phyloP scores from a whole-genome alignment of 139 green algal species.

The Chlorella ohadii region DNA sequence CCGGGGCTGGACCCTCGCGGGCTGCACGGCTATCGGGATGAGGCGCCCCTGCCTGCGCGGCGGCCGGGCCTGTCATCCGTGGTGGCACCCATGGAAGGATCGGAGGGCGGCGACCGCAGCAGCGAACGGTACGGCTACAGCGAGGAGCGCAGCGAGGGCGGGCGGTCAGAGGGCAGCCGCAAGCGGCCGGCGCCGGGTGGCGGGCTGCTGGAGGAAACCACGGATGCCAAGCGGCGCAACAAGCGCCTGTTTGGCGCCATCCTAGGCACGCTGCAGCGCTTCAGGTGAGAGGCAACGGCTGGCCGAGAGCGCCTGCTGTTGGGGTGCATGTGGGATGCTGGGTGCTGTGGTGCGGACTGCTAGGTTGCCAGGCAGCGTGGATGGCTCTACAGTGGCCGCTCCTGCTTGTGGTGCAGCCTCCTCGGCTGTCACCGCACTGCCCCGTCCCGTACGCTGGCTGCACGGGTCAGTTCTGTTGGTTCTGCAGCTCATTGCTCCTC shows the following conservation, averaged over 20 bases:
- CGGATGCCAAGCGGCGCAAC: conserved; percentile 58
- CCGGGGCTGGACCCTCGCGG: no score
- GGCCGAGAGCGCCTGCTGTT: no score
- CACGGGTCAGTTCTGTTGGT: background rate
- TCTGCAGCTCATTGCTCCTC: no score
- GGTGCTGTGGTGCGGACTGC: no score
- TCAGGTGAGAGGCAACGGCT: no score
- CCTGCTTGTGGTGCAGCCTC: no score
- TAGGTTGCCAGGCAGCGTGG: no score
- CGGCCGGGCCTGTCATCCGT: background rate
- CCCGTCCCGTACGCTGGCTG: background rate
- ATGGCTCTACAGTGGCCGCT: no score
- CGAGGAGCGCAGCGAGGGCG: no score
- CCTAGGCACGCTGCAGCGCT: conserved; percentile 70
- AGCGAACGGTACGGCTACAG: background rate
- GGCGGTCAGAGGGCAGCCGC: background rate
- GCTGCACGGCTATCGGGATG: background rate
- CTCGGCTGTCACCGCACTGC: background rate
- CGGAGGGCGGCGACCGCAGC: background rate
- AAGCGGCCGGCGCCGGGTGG: conserved; percentile 20
- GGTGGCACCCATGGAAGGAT: background rate
- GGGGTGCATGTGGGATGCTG: no score
- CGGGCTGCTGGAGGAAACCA: conserved; percentile 40
- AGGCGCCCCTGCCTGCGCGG: background rate
- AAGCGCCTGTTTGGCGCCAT: conserved; percentile 72